These are phyloP conservation scores for Clonostachys chloroleuca DNA, from an alignment of 2,329 filamentous ascomycete genomes.

Conservation along the genomic window DNA sequence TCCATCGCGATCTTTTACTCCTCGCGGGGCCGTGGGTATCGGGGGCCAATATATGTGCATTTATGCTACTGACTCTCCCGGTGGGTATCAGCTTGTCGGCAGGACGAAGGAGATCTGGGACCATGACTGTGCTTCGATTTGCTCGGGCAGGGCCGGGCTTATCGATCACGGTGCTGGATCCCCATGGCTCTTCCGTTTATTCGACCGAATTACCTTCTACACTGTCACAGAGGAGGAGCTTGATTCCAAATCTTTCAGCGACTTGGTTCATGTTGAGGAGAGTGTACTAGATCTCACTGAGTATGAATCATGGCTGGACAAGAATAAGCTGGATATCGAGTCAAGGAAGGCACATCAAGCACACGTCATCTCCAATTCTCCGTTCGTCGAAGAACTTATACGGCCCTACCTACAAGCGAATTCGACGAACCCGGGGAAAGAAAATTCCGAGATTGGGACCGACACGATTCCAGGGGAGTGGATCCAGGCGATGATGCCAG, in stretches of 20 bases:
- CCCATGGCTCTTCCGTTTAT: conserved; percentile 21
- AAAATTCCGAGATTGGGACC: not conserved
- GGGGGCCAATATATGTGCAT: conserved; percentile 31
- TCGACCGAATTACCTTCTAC: conserved; percentile 26
- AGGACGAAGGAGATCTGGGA: conserved; percentile 27
- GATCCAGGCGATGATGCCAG: conserved; percentile 22
- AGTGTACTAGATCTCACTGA: conserved; percentile 18
- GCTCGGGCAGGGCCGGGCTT: not conserved
- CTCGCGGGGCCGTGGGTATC: conserved; percentile 25
- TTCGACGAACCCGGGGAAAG: not conserved
- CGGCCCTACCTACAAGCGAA: conserved; percentile 12
- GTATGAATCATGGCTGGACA: conserved; percentile 22
- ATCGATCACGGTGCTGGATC: not conserved
- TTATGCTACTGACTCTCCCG: conserved; percentile 28
- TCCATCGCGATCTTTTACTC: conserved; percentile 27
- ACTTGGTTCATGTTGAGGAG: conserved; percentile 16
- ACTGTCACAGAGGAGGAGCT: conserved; percentile 17
- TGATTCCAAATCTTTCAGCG: conserved; percentile 9
- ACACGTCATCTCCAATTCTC: conserved; percentile 14
- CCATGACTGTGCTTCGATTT: not conserved
- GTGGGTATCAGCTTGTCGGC: conserved; percentile 29
- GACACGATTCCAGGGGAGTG: conserved; percentile 9
- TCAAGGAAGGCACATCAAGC: conserved; percentile 10
- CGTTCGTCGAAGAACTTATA: conserved; percentile 19
- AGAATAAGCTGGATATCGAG: conserved; percentile 16